A percentile compares a stretch with the other conserved stretches of the same genome.
Conservation (phyloP, 139 green algal species). For the Eudorina sp. region DNA sequence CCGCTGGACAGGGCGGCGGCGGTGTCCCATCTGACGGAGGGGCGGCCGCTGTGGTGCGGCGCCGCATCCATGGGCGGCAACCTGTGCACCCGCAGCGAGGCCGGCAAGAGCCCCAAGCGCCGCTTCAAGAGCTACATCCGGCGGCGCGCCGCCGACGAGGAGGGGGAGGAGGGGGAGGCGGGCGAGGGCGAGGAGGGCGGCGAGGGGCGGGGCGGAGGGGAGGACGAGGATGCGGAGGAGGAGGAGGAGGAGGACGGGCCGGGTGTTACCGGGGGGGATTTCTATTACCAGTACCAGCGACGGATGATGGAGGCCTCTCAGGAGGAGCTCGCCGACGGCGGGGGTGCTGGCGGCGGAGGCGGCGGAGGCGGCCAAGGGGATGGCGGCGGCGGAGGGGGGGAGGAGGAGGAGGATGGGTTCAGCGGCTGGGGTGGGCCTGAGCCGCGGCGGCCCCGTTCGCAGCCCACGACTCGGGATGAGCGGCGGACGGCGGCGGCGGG, state of each 20-base stretch:
- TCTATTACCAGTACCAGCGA: too few species aligned
- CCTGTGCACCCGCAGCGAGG: not conserved
- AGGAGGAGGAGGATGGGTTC: not conserved
- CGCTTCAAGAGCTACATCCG: not conserved
- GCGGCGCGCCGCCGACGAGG: not conserved
- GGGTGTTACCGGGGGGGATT: too few species aligned
- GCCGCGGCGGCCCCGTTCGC: not conserved
- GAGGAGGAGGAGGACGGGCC: not conserved
- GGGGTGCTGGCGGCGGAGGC: not conserved
- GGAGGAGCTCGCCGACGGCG: not conserved
- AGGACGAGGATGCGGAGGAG: constrained; percentile 1
- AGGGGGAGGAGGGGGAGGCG: not conserved
- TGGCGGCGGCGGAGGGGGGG: too few species aligned
- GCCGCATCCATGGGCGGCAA: not conserved
- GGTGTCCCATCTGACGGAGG: not conserved
- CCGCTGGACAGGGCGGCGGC: not conserved
- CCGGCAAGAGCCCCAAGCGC: not conserved
- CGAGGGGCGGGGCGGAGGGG: not conserved
- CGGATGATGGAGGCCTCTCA: too few species aligned
- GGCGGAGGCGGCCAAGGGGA: not conserved
- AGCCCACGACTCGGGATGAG: constrained; percentile 6
- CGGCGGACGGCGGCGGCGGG: not conserved
- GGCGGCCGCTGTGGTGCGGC: constrained; percentile 3
- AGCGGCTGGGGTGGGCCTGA: not conserved
- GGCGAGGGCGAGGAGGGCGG: not conserved